Evolutionary conservation across 495 filamentous ascomycete species (phyloP).

Genomic region (Cladorrhinum samala): DNA sequence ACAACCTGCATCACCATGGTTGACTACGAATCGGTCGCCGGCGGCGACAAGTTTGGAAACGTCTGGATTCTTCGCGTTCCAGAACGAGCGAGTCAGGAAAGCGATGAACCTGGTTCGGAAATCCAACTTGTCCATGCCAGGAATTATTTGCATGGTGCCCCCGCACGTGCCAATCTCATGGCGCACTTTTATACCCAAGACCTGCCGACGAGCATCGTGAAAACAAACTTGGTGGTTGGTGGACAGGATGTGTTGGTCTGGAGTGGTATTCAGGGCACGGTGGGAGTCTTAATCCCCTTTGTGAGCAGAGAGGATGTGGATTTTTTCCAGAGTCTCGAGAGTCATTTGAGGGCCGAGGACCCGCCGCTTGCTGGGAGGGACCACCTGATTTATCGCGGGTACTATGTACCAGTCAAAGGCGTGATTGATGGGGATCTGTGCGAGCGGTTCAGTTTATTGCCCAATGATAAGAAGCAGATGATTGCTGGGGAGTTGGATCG

Average conservation of each 20-base stretch:
- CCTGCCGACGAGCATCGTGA: slow-evolving; percentile 83
- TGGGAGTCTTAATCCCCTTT: slow-evolving; percentile 90
- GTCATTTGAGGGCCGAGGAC: slow-evolving; percentile 75
- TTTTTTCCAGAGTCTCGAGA: slow-evolving; percentile 92
- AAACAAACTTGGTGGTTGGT: slow-evolving; percentile 83
- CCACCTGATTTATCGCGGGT: slow-evolving; percentile 89
- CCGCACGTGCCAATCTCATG: slow-evolving; percentile 77
- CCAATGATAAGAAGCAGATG: slow-evolving; percentile 84
- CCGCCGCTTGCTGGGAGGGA: slow-evolving; percentile 84
- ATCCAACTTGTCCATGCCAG: slow-evolving; percentile 83
- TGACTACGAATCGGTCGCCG: slow-evolving; percentile 93
- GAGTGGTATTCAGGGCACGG: slow-evolving; percentile 88
- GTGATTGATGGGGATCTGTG: slow-evolving; percentile 98
- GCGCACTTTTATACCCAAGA: slow-evolving; percentile 87
- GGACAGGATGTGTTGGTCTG: slow-evolving; percentile 88
- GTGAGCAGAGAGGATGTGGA: slow-evolving; percentile 86
- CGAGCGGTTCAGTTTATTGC: slow-evolving; percentile 77
- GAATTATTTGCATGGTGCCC: slow-evolving; percentile 80
- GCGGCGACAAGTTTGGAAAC: slow-evolving; percentile 97
- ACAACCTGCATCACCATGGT: slow-evolving; percentile 86
- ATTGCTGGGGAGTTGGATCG: slow-evolving; percentile 90
- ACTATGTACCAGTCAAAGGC: slow-evolving; percentile 96
- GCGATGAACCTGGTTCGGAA: slow-evolving; percentile 87
- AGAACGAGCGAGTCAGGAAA: slow-evolving; percentile 75
- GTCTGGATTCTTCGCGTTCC: slow-evolving; percentile 88